phyloP scores from a whole-genome alignment of 2,329 filamentous ascomycete species.

The Neofusicoccum cordaticola region DNA sequence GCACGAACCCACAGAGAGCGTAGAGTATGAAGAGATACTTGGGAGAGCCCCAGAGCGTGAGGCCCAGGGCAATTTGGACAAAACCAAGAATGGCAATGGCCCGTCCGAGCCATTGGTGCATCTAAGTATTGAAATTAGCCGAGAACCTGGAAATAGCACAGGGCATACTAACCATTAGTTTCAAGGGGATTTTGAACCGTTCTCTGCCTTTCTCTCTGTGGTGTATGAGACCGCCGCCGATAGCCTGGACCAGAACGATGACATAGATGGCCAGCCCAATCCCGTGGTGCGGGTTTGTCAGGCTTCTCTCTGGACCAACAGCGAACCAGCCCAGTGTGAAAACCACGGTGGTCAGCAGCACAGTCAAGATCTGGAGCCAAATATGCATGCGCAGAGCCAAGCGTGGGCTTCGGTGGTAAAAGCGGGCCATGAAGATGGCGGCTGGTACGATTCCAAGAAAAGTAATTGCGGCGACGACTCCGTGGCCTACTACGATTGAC shows the following conservation, averaged over 20 bases:
- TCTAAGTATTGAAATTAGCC: conserved; percentile 36
- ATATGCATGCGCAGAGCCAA: conserved; percentile 67
- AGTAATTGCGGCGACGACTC: conserved; percentile 66
- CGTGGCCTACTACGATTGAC: conserved; percentile 67
- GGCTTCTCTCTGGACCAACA: conserved; percentile 67
- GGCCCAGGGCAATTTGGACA: conserved; percentile 79
- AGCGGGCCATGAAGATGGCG: conserved; percentile 72
- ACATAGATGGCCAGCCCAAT: conserved; percentile 79
- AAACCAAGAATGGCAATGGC: conserved; percentile 77
- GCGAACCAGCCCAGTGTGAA: conserved; percentile 76
- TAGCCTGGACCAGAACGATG: conserved; percentile 66
- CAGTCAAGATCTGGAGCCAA: conserved; percentile 68
- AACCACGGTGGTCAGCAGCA: conserved; percentile 66
- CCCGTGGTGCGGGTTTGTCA: conserved; percentile 81
- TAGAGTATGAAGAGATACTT: conserved; percentile 82
- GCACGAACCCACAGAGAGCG: conserved; percentile 69
- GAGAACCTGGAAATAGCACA: too few species aligned
- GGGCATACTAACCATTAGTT: conserved; percentile 51
- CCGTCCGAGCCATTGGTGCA: conserved; percentile 88
- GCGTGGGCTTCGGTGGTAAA: conserved; percentile 62
- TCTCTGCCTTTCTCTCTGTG: conserved; percentile 52
- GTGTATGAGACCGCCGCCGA: conserved; percentile 66
- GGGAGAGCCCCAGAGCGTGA: conserved; percentile 90
- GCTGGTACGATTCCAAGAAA: conserved; percentile 72
- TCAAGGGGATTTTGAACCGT: conserved; percentile 55